These are phyloP conservation scores for Neovahlkampfia damariscottae DNA, from an alignment of 78 protist genomes.

Conservation along the genomic window DNA sequence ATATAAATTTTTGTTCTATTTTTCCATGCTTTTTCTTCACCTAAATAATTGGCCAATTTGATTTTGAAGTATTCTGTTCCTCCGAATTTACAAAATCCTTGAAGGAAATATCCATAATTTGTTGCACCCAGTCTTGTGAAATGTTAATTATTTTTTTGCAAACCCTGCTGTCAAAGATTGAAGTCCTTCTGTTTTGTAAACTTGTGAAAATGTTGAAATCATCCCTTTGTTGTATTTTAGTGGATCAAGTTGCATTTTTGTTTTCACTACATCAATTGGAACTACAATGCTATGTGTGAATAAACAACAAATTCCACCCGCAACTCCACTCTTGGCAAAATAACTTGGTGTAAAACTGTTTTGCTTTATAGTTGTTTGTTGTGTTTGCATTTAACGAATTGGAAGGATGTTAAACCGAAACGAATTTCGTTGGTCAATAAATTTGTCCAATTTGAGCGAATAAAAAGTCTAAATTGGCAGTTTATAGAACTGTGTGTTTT, in stretches of 20 bases:
- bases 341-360: no score
- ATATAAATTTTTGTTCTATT: slow-evolving; percentile 4
- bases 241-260: slow-evolving; percentile 46
- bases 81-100: slow-evolving; percentile 39
- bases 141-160: no score
- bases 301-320: slow-evolving; percentile 50
- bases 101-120: slow-evolving; percentile 9
- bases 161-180: slow-evolving; percentile 28
- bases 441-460: no score
- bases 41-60: slow-evolving; percentile 7
- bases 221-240: slow-evolving; percentile 31
- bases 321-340: slow-evolving; percentile 23
- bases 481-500: no score
- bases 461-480: no score
- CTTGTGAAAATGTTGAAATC: slow-evolving; percentile 23
- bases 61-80: slow-evolving; percentile 12
- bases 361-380: no score
- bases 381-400: no score
- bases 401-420: no score
- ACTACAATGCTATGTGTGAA: slow-evolving; percentile 44
- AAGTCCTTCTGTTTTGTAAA: slow-evolving; percentile 11
- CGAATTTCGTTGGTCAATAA: no score
- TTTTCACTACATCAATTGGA: slow-evolving; percentile 61
- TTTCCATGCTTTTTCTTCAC: background rate
- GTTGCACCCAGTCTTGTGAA: slow-evolving; percentile 32